These are phyloP conservation scores for Backusella sp. DNA, from an alignment of 192 early-diverging fungal species.

Conservation along the genomic window DNA sequence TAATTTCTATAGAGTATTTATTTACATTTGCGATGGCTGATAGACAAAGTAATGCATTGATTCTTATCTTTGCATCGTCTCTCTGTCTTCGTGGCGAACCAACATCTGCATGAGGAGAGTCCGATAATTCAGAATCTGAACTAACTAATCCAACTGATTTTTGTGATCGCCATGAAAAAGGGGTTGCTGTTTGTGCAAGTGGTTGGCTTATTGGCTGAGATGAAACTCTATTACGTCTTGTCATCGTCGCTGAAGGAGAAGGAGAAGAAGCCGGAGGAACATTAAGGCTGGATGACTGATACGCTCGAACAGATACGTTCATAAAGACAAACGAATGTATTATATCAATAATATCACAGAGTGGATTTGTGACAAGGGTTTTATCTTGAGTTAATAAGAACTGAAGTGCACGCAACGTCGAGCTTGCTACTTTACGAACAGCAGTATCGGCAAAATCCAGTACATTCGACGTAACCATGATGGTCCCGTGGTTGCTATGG, in stretches of 20 bases:
- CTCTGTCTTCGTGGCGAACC: constrained; percentile 22
- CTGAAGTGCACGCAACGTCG: constrained; percentile 53
- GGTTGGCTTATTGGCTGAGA: not conserved
- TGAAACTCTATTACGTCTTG: constrained; percentile 2
- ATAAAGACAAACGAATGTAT: constrained; percentile 51
- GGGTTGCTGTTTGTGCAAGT: not conserved
- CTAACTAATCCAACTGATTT: constrained; percentile 17
- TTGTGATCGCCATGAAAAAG: constrained; percentile 14
- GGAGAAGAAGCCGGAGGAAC: not conserved
- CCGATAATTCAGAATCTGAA: constrained; percentile 60
- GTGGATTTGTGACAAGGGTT: constrained; percentile 35
- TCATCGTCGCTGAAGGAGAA: not conserved
- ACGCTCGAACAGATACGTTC: constrained; percentile 32
- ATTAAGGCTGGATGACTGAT: not conserved
- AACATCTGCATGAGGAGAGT: constrained; percentile 23
- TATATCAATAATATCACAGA: constrained; percentile 45
- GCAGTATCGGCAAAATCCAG: constrained; percentile 32
- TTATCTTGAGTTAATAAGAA: constrained; percentile 53
- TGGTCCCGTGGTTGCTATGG: constrained; percentile 10
- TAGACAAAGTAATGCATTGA: constrained; percentile 53
- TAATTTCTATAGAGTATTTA: not conserved
- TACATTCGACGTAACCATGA: constrained; percentile 15
- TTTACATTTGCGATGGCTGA: constrained; percentile 45
- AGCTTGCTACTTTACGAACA: constrained; percentile 45
- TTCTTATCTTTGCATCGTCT: constrained; percentile 50